Conservation (phyloP, 805 yeast species). For the Sugiyamaella boreocaroliniensis region DNA sequence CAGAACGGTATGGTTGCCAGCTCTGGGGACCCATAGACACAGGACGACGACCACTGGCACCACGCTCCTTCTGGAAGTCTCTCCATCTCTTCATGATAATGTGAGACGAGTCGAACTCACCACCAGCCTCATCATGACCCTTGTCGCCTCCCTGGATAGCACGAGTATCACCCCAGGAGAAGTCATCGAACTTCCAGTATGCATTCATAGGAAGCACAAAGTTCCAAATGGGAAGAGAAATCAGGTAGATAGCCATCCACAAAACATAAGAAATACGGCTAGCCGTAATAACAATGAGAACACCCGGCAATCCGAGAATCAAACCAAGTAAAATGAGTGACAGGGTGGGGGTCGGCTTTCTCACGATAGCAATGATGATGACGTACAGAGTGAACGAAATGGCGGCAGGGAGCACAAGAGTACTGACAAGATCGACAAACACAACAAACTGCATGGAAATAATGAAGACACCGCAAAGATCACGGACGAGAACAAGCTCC, state of each 20-base stretch:
- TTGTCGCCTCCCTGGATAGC: constrained; percentile 61
- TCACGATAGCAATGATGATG: constrained; percentile 60
- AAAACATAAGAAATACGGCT: constrained; percentile 61
- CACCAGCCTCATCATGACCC: constrained; percentile 62
- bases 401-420: constrained; percentile 84
- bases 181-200: constrained; percentile 94
- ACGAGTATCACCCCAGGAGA: constrained; percentile 96
- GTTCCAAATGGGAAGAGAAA: constrained; percentile 89
- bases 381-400: constrained; percentile 78
- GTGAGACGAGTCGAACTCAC: constrained; percentile 84
- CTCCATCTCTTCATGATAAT: constrained; percentile 93
- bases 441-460: constrained; percentile 93
- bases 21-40: background rate
- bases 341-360: constrained; percentile 70
- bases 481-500: constrained; percentile 79
- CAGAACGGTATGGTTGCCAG: background rate
- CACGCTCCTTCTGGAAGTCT: constrained; percentile 79
- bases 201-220: constrained; percentile 80
- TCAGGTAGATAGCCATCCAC: constrained; percentile 73
- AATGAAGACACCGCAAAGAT: constrained; percentile 91
- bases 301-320: constrained; percentile 81
- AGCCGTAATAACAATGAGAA: constrained; percentile 73
- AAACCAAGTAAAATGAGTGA: constrained; percentile 69
- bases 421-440: constrained; percentile 76
- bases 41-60: constrained; percentile 32